Conservation (phyloP, 768 basidiomycete genomes). For the Mycena maculata region DNA sequence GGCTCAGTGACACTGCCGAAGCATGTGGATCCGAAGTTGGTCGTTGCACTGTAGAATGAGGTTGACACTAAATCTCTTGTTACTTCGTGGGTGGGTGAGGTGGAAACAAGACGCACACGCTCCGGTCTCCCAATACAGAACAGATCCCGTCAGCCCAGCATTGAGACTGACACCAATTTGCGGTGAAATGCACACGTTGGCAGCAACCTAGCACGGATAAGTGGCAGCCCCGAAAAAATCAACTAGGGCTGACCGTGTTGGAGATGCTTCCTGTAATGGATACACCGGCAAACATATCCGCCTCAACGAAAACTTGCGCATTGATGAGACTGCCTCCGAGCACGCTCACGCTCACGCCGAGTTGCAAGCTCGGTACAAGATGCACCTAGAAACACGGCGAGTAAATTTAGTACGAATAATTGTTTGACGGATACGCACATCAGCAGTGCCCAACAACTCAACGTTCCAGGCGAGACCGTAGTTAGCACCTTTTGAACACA, state of each 20-base stretch:
- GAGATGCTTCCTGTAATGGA: constrained; percentile 37
- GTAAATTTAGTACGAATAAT: neutral
- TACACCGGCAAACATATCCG: constrained; percentile 37
- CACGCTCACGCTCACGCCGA: constrained; percentile 40
- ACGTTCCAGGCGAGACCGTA: constrained; percentile 29
- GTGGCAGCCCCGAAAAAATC: too few relatives aligned
- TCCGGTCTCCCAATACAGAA: neutral
- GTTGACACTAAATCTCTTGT: too few relatives aligned
- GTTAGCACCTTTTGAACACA: too few relatives aligned
- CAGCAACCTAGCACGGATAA: constrained; percentile 15
- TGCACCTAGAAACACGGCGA: neutral
- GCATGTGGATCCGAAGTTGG: too few relatives aligned
- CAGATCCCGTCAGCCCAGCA: constrained; percentile 17
- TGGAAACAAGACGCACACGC: too few relatives aligned
- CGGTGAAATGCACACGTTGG: constrained; percentile 9
- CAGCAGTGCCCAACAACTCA: constrained; percentile 36
- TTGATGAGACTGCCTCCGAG: too few relatives aligned
- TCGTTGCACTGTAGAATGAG: too few relatives aligned
- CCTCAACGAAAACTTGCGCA: constrained; percentile 26
- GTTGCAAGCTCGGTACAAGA: constrained; percentile 41
- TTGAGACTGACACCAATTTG: neutral
- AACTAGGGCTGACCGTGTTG: neutral
- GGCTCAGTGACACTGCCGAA: too few relatives aligned
- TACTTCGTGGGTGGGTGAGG: too few relatives aligned
- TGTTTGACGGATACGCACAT: constrained; percentile 22